Evolutionary conservation across 2,329 filamentous ascomycete genomes (phyloP).

Genomic region (Tolypocladium tundrense): DNA sequence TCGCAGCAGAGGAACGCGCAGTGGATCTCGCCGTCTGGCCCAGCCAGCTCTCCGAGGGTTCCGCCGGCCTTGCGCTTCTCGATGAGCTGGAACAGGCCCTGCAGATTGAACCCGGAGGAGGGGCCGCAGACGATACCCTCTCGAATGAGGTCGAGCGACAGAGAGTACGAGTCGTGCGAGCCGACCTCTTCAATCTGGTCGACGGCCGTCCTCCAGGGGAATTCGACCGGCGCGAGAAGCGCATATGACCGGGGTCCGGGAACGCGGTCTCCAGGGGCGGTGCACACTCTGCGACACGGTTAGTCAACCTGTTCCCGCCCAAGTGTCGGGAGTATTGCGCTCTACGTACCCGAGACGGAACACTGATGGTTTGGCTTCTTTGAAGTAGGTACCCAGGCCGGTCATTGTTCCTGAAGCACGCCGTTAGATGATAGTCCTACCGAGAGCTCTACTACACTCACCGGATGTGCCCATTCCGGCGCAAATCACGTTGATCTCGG

Average conservation of each 20-base stretch:
- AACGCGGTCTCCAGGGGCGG: conserved; percentile 43
- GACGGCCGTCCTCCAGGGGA: conserved; percentile 47
- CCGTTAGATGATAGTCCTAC: not conserved
- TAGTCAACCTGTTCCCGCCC: not conserved
- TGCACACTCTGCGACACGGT: conserved; percentile 36
- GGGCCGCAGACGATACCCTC: conserved; percentile 50
- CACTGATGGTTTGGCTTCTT: conserved; percentile 36
- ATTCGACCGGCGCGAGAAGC: conserved; percentile 38
- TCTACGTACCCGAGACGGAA: conserved; percentile 19
- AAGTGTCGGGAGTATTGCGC: not conserved
- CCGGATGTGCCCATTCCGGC: conserved; percentile 48
- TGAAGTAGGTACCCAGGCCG: conserved; percentile 39
- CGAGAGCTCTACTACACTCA: conserved; percentile 10
- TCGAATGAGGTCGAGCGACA: conserved; percentile 44
- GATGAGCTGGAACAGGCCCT: conserved; percentile 40
- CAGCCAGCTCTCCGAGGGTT: conserved; percentile 31
- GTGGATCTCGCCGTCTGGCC: conserved; percentile 32
- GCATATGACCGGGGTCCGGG: conserved; percentile 47
- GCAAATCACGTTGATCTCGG: conserved; percentile 45
- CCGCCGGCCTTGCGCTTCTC: conserved; percentile 35
- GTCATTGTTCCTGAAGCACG: conserved; percentile 22
- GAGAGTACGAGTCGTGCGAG: conserved; percentile 39
- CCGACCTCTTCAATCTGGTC: conserved; percentile 47
- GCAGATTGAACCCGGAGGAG: conserved; percentile 48
- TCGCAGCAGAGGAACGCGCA: conserved; percentile 55